phyloP scores from a whole-genome alignment of 2,329 filamentous ascomycete genomes.

The Penicillium sp. region DNA sequence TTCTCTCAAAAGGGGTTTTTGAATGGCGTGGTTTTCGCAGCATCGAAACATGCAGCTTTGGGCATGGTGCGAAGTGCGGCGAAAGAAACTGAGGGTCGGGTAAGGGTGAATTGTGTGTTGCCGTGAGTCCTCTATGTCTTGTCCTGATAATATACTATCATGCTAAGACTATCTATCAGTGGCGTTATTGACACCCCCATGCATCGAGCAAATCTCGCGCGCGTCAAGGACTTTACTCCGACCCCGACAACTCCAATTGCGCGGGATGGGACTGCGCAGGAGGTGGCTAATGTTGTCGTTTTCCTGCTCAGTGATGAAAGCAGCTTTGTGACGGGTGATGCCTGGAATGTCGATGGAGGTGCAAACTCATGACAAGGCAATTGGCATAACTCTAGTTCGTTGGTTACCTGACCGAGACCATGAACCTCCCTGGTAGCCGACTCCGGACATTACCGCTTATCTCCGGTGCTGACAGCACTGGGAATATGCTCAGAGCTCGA shows the following conservation, averaged over 20 bases:
- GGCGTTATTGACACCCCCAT: slow-evolving; percentile 23
- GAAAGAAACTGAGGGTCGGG: background rate
- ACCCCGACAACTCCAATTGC: background rate
- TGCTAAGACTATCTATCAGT: background rate
- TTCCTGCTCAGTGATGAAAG: slow-evolving; percentile 19
- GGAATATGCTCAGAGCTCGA: background rate
- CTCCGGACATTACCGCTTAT: background rate
- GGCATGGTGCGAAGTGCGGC: slow-evolving; percentile 1
- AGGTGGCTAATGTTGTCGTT: background rate
- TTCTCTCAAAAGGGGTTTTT: background rate
- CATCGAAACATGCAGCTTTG: background rate
- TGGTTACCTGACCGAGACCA: background rate
- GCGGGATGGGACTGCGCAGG: background rate
- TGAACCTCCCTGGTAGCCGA: background rate
- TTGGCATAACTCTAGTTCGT: no score
- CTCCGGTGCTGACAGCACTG: background rate
- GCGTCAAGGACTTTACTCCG: background rate
- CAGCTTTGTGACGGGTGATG: slow-evolving; percentile 13
- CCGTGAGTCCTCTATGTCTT: background rate
- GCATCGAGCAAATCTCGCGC: background rate
- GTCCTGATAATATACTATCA: background rate
- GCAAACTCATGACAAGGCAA: background rate
- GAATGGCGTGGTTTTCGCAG: background rate
- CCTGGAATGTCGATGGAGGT: background rate
- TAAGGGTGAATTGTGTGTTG: background rate